phyloP scores from a whole-genome alignment of 1,139 yeast species.

The Saccharomyces pastorianus region DNA sequence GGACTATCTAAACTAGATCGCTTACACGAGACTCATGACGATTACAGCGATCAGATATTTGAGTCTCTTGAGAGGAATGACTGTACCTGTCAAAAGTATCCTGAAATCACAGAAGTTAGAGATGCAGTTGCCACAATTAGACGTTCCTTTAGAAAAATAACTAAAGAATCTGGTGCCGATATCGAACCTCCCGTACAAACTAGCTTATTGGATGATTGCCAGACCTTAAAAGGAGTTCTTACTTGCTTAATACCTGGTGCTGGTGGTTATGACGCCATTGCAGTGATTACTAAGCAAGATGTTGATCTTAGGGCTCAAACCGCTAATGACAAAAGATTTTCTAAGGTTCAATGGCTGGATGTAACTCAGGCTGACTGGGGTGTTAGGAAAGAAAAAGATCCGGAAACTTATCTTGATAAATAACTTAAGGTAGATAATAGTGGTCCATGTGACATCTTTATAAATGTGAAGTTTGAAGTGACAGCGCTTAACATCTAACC shows the following conservation, averaged over 20 bases:
- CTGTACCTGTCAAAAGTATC: conserved; percentile 3
- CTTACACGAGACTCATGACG: conserved; percentile 11
- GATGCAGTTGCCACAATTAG: conserved; percentile 45
- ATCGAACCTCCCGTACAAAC: conserved; percentile 83
- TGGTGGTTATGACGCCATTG: conserved; percentile 92
- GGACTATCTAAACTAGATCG: conserved; percentile 39
- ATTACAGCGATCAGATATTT: background rate
- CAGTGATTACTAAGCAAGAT: conserved; percentile 52
- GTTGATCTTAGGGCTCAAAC: conserved; percentile 37
- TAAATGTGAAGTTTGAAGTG: background rate
- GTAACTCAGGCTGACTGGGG: conserved; percentile 55
- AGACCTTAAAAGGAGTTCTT: conserved; percentile 56
- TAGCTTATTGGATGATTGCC: conserved; percentile 53
- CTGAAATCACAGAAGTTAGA: conserved; percentile 27
- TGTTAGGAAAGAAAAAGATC: conserved; percentile 30
- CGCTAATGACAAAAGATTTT: conserved; percentile 27
- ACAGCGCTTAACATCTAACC: background rate
- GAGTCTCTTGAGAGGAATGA: conserved; percentile 19
- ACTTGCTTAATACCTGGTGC: conserved; percentile 99
- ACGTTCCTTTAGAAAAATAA: conserved; percentile 46
- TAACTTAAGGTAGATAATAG: background rate
- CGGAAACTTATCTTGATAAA: conserved; percentile 5
- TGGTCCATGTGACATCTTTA: background rate
- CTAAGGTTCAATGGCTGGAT: conserved; percentile 54
- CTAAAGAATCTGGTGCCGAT: conserved; percentile 66